Conservation (phyloP, 331 rosid genomes). For the Malus hybrid region DNA sequence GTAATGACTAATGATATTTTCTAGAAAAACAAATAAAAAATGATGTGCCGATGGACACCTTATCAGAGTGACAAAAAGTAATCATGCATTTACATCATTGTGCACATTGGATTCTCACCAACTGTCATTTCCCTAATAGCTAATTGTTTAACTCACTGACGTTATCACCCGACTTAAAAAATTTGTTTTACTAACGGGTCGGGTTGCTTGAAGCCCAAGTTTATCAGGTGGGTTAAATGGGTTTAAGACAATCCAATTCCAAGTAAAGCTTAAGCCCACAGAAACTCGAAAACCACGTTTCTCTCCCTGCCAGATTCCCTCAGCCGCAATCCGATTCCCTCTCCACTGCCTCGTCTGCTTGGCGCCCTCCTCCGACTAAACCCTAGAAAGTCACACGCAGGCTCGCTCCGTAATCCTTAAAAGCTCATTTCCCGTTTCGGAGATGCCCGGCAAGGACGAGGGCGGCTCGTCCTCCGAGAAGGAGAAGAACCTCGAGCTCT, state of each 20-base stretch:
- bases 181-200: neutral
- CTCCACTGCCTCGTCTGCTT: neutral
- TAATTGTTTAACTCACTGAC: too few species aligned
- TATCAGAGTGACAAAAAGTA: too few species aligned
- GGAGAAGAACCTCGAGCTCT: conserved; percentile 65
- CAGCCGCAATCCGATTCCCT: neutral
- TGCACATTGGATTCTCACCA: too few species aligned
- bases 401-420: neutral
- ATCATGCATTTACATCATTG: too few species aligned
- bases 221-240: neutral
- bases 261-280: neutral
- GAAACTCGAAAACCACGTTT: neutral
- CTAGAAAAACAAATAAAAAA: too few species aligned
- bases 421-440: neutral
- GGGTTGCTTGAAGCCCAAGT: conserved; percentile 2
- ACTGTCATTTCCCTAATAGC: too few species aligned
- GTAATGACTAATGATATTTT: neutral
- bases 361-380: neutral
- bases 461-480: conserved; percentile 34
- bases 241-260: neutral
- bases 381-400: neutral
- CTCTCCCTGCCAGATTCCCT: neutral
- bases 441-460: conserved; percentile 52
- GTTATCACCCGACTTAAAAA: rapidly evolving
- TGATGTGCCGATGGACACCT: too few species aligned